These are phyloP conservation scores for Sophora flavescens DNA, from an alignment of 306 rosid genomes.

Conservation along the genomic window DNA sequence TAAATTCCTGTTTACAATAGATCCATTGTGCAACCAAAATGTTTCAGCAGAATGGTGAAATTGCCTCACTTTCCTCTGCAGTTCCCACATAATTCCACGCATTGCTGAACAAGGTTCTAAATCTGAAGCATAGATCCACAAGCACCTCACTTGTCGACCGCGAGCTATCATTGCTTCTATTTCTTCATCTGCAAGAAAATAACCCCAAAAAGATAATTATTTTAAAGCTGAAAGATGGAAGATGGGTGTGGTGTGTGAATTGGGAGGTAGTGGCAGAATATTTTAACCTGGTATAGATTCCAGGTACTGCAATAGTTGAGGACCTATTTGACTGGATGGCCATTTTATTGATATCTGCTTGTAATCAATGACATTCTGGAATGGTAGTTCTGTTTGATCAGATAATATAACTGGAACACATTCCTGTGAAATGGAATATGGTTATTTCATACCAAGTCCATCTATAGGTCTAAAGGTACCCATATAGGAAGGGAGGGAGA, in stretches of 20 bases:
- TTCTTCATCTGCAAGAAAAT: conserved; percentile 60
- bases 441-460: conserved; percentile 34
- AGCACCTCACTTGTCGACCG: conserved; percentile 79
- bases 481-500: conserved; percentile 31
- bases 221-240: conserved; percentile 11
- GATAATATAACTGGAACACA: conserved; percentile 94
- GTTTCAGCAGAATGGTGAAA: conserved; percentile 95
- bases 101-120: conserved; percentile 86
- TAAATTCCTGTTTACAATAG: conserved; percentile 74
- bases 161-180: conserved; percentile 76
- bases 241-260: conserved; percentile 12
- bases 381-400: conserved; percentile 87
- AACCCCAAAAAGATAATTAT: background rate
- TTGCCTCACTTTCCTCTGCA: conserved; percentile 87
- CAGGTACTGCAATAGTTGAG: conserved; percentile 82
- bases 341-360: conserved; percentile 91
- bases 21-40: conserved; percentile 91
- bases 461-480: background rate
- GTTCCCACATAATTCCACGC: conserved; percentile 93
- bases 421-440: conserved; percentile 63
- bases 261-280: conserved; percentile 22
- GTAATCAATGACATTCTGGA: conserved; percentile 92
- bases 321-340: conserved; percentile 88
- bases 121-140: conserved; percentile 75
- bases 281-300: conserved; percentile 88